phyloP scores from a whole-genome alignment of 2,329 filamentous ascomycete genomes.

The Arachnopeziza araneosa region DNA sequence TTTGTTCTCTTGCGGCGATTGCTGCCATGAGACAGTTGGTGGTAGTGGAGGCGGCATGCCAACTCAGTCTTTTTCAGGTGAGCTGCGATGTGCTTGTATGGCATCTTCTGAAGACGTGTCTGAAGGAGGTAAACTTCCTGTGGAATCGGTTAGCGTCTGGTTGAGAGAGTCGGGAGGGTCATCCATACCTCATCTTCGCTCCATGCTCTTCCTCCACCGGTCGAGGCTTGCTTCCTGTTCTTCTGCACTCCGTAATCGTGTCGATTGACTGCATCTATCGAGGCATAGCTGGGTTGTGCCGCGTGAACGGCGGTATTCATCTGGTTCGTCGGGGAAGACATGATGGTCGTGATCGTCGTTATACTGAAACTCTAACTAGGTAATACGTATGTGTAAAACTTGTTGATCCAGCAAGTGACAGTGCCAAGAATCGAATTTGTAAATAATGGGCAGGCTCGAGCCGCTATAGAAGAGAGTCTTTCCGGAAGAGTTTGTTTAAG shows the following conservation, averaged over 20 bases:
- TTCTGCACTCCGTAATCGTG: conserved; percentile 58
- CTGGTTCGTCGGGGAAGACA: conserved; percentile 29
- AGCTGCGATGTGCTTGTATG: conserved; percentile 83
- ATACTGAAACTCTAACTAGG: background rate
- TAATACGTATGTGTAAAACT: conserved; percentile 5
- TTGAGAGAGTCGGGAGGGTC: background rate
- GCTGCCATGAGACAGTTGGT: conserved; percentile 77
- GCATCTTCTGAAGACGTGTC: conserved; percentile 81
- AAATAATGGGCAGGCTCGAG: conserved; percentile 35
- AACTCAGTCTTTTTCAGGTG: conserved; percentile 85
- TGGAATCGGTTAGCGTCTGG: conserved; percentile 9
- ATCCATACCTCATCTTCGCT: conserved; percentile 71
- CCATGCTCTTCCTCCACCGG: conserved; percentile 74
- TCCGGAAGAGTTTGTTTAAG: conserved; percentile 17
- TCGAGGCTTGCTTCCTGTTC: conserved; percentile 62
- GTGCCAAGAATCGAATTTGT: conserved; percentile 24
- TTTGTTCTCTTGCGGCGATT: conserved; percentile 72
- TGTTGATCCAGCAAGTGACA: conserved; percentile 28
- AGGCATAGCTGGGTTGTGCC: conserved; percentile 25
- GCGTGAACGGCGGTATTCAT: conserved; percentile 30
- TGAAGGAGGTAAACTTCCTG: conserved; percentile 80
- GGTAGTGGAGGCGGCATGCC: conserved; percentile 80
- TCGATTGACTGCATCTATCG: conserved; percentile 49
- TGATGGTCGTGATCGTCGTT: conserved; percentile 25
- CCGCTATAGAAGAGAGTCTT: conserved; percentile 42